These are phyloP conservation scores for Chimonanthus praecox DNA, from an alignment of 164 flowering plant species.

Conservation along the genomic window DNA sequence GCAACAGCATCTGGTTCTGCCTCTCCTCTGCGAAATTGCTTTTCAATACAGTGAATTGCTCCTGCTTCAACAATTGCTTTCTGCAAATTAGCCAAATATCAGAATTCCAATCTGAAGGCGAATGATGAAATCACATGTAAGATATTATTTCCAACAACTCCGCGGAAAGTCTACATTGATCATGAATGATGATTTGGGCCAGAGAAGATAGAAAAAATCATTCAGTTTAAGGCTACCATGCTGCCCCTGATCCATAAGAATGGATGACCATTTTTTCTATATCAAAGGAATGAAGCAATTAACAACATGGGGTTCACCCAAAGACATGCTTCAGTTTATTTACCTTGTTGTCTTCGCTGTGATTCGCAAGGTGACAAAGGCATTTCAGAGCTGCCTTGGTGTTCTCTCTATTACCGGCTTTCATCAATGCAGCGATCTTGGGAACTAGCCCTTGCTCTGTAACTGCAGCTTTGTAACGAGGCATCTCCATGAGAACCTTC, in stretches of 20 bases:
- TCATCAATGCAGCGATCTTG: constrained; percentile 14
- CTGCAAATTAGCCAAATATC: constrained; percentile 5
- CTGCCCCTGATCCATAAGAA: not conserved
- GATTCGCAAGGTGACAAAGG: constrained; percentile 17
- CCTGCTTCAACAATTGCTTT: constrained; percentile 22
- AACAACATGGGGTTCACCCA: not conserved
- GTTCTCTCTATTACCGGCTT: constrained; percentile 4
- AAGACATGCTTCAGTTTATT: not conserved
- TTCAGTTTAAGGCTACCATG: not conserved
- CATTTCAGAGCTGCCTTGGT: constrained; percentile 24
- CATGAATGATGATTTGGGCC: not conserved
- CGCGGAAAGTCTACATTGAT: no score
- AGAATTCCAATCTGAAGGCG: not conserved
- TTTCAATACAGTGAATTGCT: constrained; percentile 14
- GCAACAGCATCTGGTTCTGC: constrained; percentile 17
- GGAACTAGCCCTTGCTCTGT: constrained; percentile 16
- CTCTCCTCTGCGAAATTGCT: constrained; percentile 15
- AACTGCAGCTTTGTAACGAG: constrained; percentile 10
- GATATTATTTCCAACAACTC: no score
- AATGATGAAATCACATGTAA: no score
- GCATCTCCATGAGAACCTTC: constrained; percentile 14
- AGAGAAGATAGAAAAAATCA: not conserved
- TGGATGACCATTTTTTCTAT: not conserved
- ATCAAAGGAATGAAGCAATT: no score
- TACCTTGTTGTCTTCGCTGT: constrained; percentile 22